These are phyloP conservation scores for Pythium utonaiense DNA, from an alignment of 352 stramenopile genomes.

Conservation along the genomic window DNA sequence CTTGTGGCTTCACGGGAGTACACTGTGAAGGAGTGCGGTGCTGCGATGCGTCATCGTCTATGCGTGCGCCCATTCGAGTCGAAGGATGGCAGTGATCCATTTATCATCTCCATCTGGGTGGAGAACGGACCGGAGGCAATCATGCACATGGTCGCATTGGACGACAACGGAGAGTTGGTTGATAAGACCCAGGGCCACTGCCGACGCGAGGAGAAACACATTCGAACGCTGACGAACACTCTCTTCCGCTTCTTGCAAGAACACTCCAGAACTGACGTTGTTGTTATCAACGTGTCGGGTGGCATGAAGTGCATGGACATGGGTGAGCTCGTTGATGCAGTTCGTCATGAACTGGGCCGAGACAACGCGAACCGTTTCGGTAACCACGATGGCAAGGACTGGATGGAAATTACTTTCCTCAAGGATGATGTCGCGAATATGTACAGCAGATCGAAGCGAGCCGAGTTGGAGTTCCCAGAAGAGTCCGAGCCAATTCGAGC, in stretches of 20 bases:
- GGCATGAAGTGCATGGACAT: conserved; percentile 90
- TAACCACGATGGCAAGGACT: conserved; percentile 76
- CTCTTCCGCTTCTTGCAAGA: conserved; percentile 83
- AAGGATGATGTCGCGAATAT: conserved; percentile 88
- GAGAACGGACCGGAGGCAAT: conserved; percentile 75
- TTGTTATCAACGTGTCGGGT: conserved; percentile 88
- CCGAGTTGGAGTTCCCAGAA: conserved; percentile 81
- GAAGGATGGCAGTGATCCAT: conserved; percentile 70
- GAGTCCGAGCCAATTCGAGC: conserved; percentile 78
- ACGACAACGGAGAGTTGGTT: conserved; percentile 82
- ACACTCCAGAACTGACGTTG: conserved; percentile 73
- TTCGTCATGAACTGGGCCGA: conserved; percentile 69
- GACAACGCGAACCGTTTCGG: conserved; percentile 69
- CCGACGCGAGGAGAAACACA: conserved; percentile 67
- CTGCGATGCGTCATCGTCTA: conserved; percentile 59
- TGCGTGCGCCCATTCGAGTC: conserved; percentile 77
- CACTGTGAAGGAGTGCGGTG: conserved; percentile 74
- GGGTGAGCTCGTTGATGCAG: conserved; percentile 81
- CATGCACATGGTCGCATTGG: conserved; percentile 78
- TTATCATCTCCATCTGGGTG: conserved; percentile 87
- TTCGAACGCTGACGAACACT: conserved; percentile 70
- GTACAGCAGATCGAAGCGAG: conserved; percentile 84
- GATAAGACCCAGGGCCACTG: conserved; percentile 87
- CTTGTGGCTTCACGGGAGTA: conserved; percentile 64
- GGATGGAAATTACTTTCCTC: conserved; percentile 84